Conservation (phyloP, 2,329 filamentous ascomycete species). For the Aspergillus tamarii region DNA sequence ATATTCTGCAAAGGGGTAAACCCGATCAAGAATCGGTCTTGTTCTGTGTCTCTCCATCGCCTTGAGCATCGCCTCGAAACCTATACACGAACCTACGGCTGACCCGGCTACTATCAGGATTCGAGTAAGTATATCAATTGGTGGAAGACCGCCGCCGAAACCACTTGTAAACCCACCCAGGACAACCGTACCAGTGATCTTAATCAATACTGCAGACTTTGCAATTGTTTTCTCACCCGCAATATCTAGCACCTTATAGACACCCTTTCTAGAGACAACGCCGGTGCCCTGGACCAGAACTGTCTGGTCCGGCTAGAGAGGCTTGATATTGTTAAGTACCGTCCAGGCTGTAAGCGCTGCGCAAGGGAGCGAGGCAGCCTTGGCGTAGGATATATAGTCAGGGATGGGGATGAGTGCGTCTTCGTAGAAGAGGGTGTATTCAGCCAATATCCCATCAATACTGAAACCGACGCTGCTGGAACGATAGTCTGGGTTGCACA, state of each 20-base stretch:
- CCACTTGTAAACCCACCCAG: not conserved
- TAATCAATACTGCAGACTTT: not conserved
- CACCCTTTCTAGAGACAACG: conserved; percentile 46
- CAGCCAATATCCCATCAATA: not conserved
- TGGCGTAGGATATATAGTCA: not conserved
- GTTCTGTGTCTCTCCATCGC: not conserved
- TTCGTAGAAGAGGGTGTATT: conserved; percentile 8
- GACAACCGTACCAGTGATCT: not conserved
- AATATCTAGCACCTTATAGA: not conserved
- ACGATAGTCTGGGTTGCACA: not conserved
- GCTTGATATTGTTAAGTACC: conserved; percentile 24
- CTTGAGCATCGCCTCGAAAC: not conserved
- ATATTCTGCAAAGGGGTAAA: not conserved
- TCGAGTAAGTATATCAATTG: not conserved
- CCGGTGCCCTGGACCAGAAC: conserved; percentile 61
- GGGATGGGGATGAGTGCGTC: conserved; percentile 1
- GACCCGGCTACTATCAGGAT: not conserved
- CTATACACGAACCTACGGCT: not conserved
- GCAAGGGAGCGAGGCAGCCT: conserved; percentile 6
- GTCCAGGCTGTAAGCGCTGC: conserved; percentile 9
- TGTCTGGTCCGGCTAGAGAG: conserved; percentile 53
- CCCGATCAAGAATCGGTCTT: not conserved
- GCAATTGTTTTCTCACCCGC: not conserved
- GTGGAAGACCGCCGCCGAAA: not conserved
- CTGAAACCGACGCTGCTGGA: not conserved